Base-by-base conservation (phyloP, 1,139 yeast genomes). In the Geotrichum macrosporum region DNA sequence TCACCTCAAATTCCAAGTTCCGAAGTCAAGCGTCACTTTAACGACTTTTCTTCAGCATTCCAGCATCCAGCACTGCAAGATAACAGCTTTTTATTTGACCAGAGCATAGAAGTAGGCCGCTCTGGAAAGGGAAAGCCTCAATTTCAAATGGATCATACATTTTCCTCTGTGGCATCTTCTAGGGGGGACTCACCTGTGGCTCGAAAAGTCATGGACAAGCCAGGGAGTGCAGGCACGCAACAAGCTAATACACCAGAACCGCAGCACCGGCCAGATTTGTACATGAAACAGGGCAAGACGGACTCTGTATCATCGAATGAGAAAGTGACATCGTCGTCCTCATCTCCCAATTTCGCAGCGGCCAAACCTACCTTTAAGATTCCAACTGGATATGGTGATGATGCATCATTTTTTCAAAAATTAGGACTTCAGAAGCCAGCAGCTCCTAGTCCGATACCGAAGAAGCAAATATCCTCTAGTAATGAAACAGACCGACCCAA, bases 361-460 rank as follows among this genome's bases (percentile, higher is more conserved):
- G 27, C 13, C 26, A 32, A 20, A 4, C 8, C 34, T 16, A 29
- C 44, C 43, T 55, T 57, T 41, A 53, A 51, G 18, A 53, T 57
- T 35, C 61, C 61, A 2, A 50, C 53, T 16, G 61, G 54, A 9
- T 57, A 55, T 37, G 50, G 52, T 12, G 58, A 57, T 33, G 59
- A 57, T 44, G 55, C 53, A 30, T 53, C 58, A 21, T 55, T 57
- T 45, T 53, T 50, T 46, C 45, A 46, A 36, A 41, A 32, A 13
- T 35, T 34, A 15, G 47, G 50, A 3, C n/a, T 35, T 3, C 46
- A 48, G 41, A 41, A 50, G 21, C 42, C 41, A 26, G 19, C 30
- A n/a, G 26, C 10, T n/a, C 37, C 24, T 22, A 36, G 22, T 29
- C 18, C 16, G 38, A 36, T 35, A 19, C 37, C 26, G 13, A 35